Base-by-base conservation (phyloP, 2,329 filamentous ascomycete species). In the Botryotinia calthae region DNA sequence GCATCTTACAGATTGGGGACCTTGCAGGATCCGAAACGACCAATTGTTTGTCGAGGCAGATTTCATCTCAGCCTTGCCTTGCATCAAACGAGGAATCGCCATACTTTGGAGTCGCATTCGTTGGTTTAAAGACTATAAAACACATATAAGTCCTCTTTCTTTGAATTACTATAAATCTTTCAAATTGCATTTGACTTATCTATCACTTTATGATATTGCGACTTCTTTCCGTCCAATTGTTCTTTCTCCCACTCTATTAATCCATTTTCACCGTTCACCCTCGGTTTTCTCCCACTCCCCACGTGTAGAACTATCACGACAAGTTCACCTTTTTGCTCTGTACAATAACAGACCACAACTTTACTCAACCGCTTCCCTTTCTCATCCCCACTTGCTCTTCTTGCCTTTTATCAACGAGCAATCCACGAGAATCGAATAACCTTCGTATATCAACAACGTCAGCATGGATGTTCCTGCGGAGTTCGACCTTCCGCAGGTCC, bases 401-500 rank as follows among this genome's bases (percentile, higher is more conserved):
- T 62, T 42, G 28, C 59, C 37, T 31, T 20, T 40, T 51, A 14
- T 42, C 12, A 25, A 54, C 25, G 16, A 54, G n/a, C 12, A n/a
- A 67, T 2, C 18, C 34, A 54, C 54, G 46, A 28, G n/a, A 20
- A 20, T 25, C 14, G 18, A 28, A 54, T 54, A 54, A 67, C 7
- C 28, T 42, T 4, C 25, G 20, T 20, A 28, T 40, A 16, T 5
- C 25, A 67, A 54, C 46, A 28, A 46, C 31, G 1, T 51, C 34
- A 67, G 16, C 25, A 67, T 67, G 64, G 64, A 51, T 22, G 28
- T 67, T 54, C 46, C 34, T 40, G 46, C 64, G 9, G 46, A 54
- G 20, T 67, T 67, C 6, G 28, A 75, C 10, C 73, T 75, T 56
- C 76, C 76, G 7, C 79, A 81, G 56, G 67, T 71, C 5, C 79